Percentiles rank a stretch among this genome's conserved stretches.
Evolutionary conservation across 1,284 basidiomycete genomes (phyloP).

Genomic region (Moniliella sp.): DNA sequence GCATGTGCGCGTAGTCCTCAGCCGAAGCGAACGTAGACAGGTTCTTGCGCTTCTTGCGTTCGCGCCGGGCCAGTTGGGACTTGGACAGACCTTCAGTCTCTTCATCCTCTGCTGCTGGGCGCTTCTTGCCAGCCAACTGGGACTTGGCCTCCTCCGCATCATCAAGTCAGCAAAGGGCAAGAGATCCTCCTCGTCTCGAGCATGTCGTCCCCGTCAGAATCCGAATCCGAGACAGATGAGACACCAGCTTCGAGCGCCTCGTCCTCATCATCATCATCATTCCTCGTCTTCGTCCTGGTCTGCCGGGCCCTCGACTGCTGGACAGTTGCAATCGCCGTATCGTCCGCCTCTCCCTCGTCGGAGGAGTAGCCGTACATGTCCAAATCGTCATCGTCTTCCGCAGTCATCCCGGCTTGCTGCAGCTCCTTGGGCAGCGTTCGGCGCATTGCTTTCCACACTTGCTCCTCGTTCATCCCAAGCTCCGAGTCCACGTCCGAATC

Average conservation of each 20-base stretch:
- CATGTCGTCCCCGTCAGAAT: slow-evolving; percentile 30
- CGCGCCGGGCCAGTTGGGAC: slow-evolving; percentile 36
- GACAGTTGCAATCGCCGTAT: slow-evolving; percentile 8
- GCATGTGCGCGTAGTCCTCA: slow-evolving; percentile 80
- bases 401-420: slow-evolving; percentile 12
- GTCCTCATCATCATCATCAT: slow-evolving; percentile 14
- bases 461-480: too few species aligned
- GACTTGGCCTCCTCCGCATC: slow-evolving; percentile 3
- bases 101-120: slow-evolving; percentile 9
- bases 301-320: slow-evolving; percentile 4
- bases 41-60: slow-evolving; percentile 44
- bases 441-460: too few species aligned
- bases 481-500: too few species aligned
- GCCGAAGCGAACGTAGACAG: slow-evolving; percentile 77
- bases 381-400: slow-evolving; percentile 43
- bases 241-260: too few species aligned
- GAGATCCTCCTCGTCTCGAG: slow-evolving; percentile 31
- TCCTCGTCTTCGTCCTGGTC: slow-evolving; percentile 5
- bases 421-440: slow-evolving; percentile 3
- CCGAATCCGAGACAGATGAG: slow-evolving; percentile 6
- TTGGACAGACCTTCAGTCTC: slow-evolving; percentile 15
- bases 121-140: slow-evolving; percentile 1
- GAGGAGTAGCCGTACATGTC: slow-evolving; percentile 37
- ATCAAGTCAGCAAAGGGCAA: slow-evolving; percentile 21
- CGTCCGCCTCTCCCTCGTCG: slow-evolving; percentile 1